Evolutionary conservation across 2,329 filamentous ascomycete species (phyloP).

Genomic region (Emergomyces pasteurianus): DNA sequence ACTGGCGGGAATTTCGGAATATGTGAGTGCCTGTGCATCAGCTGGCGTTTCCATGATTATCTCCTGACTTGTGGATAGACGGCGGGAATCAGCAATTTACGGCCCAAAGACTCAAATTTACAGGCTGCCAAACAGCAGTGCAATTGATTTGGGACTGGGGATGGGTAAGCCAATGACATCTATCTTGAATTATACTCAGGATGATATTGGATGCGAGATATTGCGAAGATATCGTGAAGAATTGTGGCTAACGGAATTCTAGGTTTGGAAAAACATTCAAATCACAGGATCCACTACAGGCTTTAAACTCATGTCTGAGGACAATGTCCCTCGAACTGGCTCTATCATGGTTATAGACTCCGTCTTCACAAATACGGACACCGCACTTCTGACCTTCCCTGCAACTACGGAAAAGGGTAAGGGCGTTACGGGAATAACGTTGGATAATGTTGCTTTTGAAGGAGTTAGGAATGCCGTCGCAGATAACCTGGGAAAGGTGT

Average conservation of each 20-base stretch:
- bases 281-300: slow-evolving; percentile 1
- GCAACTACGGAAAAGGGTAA: neutral
- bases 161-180: neutral
- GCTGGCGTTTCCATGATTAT: neutral
- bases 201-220: neutral
- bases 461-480: slow-evolving; percentile 2
- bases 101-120: slow-evolving; percentile 1
- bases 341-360: slow-evolving; percentile 2
- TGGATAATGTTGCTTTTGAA: slow-evolving; percentile 4
- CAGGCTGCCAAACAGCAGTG: neutral
- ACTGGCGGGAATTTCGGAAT: slow-evolving; percentile 2
- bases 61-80: neutral
- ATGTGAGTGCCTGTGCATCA: neutral
- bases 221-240: neutral
- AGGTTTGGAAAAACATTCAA: slow-evolving; percentile 3
- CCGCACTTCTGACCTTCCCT: neutral
- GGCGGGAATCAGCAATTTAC: slow-evolving; percentile 2
- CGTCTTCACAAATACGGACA: slow-evolving; percentile 1
- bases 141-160: slow-evolving; percentile 2
- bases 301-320: slow-evolving; percentile 2
- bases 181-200: neutral
- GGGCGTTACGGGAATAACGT: slow-evolving; percentile 4
- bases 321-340: neutral
- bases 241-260: neutral
- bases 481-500: slow-evolving; percentile 4